Evolutionary conservation across 306 rosid genomes (phyloP).

Genomic region (Prunus fruticosa): DNA sequence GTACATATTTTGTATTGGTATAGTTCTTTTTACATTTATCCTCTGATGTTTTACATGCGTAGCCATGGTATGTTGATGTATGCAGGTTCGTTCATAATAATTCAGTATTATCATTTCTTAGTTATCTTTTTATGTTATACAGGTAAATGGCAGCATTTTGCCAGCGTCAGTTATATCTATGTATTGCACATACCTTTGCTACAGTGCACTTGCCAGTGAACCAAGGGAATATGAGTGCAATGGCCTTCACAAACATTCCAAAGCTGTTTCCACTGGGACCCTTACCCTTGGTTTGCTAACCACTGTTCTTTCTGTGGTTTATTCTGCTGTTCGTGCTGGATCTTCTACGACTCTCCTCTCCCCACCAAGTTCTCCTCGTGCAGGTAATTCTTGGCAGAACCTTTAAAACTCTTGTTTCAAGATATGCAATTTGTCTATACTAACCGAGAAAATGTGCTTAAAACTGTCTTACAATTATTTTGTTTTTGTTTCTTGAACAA

Average conservation of each 20-base stretch:
- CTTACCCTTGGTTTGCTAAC: conserved; percentile 78
- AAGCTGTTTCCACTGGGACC: conserved; percentile 93
- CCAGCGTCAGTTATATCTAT: conserved; percentile 90
- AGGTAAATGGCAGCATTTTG: conserved; percentile 87
- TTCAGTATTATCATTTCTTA: neutral
- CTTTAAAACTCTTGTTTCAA: neutral
- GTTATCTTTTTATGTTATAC: conserved; percentile 28
- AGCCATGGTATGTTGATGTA: neutral
- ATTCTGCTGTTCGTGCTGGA: conserved; percentile 99
- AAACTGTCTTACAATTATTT: neutral
- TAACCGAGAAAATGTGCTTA: neutral
- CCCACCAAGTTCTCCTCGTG: conserved; percentile 87
- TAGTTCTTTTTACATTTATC: neutral
- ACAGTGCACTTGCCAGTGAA: conserved; percentile 90
- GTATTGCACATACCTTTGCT: conserved; percentile 92
- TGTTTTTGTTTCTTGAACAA: neutral
- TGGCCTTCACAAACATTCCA: conserved; percentile 95
- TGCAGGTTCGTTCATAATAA: neutral
- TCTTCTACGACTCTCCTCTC: conserved; percentile 81
- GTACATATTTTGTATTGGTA: neutral
- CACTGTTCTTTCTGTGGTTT: conserved; percentile 89
- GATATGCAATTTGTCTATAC: neutral
- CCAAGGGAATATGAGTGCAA: conserved; percentile 96
- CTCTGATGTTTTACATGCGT: neutral
- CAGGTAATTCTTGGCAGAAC: conserved; percentile 47